These are phyloP conservation scores for California macrophylla DNA, from an alignment of 441 rosid genomes.

Conservation along the genomic window DNA sequence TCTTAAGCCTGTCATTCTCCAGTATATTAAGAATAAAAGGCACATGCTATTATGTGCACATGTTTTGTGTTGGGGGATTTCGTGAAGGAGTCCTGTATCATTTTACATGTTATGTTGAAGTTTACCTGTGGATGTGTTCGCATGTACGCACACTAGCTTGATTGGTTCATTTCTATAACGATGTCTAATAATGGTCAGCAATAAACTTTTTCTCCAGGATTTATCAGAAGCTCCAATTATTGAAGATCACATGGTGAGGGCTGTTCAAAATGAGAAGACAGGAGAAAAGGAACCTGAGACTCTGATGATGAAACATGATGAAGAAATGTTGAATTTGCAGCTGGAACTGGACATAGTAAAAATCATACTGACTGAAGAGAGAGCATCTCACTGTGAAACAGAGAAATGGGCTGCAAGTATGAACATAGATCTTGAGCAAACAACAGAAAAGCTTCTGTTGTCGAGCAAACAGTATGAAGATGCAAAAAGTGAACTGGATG, in stretches of 20 bases:
- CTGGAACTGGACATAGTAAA: slow-evolving; percentile 79
- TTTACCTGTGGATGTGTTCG: neutral
- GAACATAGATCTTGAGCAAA: slow-evolving; percentile 47
- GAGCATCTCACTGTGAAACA: slow-evolving; percentile 35
- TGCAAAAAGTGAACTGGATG: slow-evolving; percentile 38
- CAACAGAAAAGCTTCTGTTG: slow-evolving; percentile 36
- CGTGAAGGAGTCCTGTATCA: neutral
- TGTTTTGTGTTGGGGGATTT: neutral
- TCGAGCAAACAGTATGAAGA: slow-evolving; percentile 42
- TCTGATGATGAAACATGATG: slow-evolving; percentile 38
- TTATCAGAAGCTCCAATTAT: slow-evolving; percentile 16
- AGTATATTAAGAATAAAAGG: neutral
- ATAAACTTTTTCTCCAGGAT: slow-evolving; percentile 33
- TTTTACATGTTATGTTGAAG: neutral
- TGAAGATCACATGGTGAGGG: slow-evolving; percentile 12
- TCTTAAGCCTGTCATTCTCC: neutral
- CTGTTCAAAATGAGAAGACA: slow-evolving; percentile 22
- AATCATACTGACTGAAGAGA: slow-evolving; percentile 79
- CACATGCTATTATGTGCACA: neutral
- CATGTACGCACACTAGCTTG: neutral
- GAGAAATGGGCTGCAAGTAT: slow-evolving; percentile 41
- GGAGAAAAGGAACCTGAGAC: slow-evolving; percentile 22
- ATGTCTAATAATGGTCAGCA: slow-evolving; percentile 1
- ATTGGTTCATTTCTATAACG: neutral
- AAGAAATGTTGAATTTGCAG: slow-evolving; percentile 70